These are phyloP conservation scores for Penicillium fimorum DNA, from an alignment of 495 filamentous ascomycete genomes.

Conservation along the genomic window DNA sequence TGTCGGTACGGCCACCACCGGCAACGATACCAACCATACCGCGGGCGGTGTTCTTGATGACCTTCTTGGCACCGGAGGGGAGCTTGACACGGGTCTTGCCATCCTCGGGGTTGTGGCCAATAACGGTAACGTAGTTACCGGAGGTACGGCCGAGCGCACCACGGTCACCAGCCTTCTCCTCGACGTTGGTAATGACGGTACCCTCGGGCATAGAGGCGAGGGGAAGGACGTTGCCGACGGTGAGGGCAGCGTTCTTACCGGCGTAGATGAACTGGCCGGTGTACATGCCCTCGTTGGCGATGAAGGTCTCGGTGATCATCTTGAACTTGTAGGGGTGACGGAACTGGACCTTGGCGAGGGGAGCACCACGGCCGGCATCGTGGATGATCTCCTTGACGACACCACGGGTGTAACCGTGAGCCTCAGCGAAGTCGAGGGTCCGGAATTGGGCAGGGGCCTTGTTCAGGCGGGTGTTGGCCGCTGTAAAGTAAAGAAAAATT, in stretches of 20 bases:
- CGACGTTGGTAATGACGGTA: conserved; percentile 97
- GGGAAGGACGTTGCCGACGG: conserved; percentile 94
- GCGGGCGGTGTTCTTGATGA: conserved; percentile 83
- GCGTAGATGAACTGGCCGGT: conserved; percentile 99
- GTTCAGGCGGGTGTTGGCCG: conserved; percentile 86
- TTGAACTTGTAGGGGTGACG: conserved; percentile 90
- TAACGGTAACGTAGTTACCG: conserved; percentile 98
- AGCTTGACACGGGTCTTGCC: conserved; percentile 99
- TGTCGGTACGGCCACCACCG: conserved; percentile 98
- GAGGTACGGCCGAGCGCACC: conserved; percentile 93
- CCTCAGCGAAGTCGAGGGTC: conserved; percentile 89
- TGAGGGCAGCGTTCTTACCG: conserved; percentile 95
- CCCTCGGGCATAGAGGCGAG: conserved; percentile 93
- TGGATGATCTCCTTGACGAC: conserved; percentile 99
- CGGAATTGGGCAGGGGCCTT: conserved; percentile 92
- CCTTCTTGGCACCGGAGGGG: conserved; percentile 98
- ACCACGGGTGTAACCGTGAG: conserved; percentile 94
- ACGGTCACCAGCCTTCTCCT: conserved; percentile 98
- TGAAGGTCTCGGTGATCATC: conserved; percentile 93
- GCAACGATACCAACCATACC: conserved; percentile 99
- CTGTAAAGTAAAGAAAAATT: conserved; percentile 40
- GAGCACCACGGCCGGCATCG: conserved; percentile 96
- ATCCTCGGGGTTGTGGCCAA: conserved; percentile 98
- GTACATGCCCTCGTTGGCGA: conserved; percentile 99
- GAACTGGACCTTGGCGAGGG: conserved; percentile 94